Base-by-base conservation (phyloP, 208 protist species). In the Acanthamoeba lenticulata region DNA sequence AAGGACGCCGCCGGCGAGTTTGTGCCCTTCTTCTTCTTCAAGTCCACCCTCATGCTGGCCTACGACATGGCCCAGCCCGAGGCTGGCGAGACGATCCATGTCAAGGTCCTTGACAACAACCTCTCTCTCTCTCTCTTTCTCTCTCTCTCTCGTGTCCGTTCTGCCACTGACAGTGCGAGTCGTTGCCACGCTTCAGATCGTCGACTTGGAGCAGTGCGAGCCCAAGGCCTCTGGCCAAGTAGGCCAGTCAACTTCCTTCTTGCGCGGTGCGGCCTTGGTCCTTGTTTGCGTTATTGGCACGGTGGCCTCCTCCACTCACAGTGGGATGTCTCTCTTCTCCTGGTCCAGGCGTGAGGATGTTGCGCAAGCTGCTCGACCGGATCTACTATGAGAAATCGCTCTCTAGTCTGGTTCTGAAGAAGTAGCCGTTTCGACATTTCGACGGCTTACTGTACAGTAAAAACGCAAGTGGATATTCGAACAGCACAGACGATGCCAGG, bases 381-480 rank as follows among this genome's bases (percentile, higher is more conserved):
- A 83, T 83, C 72, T 83, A 83, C 29, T 83, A 83, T 38, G 72
- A 83, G 36, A 83, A 83, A n/a, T 83, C 72, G 13, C 40, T 83
- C n/a, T n/a, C n/a, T n/a, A n/a, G n/a, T n/a, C n/a, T n/a, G n/a
- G n/a, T n/a, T n/a, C n/a, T n/a, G n/a, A n/a, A n/a, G n/a, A n/a
- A n/a, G n/a, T n/a, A n/a, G n/a, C n/a, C n/a, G n/a, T n/a, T n/a
- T n/a, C n/a, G n/a, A n/a, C n/a, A n/a, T n/a, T n/a, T n/a, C n/a
- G n/a, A n/a, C n/a, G n/a, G n/a, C n/a, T n/a, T n/a, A n/a, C n/a
- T n/a, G n/a, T n/a, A n/a, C n/a, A n/a, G n/a, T n/a, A n/a, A n/a
- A n/a, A n/a, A n/a, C n/a, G n/a, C n/a, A n/a, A n/a, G n/a, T n/a
- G n/a, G n/a, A n/a, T n/a, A n/a, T n/a, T n/a, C n/a, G n/a, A n/a